Base-by-base conservation (phyloP, 768 basidiomycete species). In the Amanita phalloides region DNA sequence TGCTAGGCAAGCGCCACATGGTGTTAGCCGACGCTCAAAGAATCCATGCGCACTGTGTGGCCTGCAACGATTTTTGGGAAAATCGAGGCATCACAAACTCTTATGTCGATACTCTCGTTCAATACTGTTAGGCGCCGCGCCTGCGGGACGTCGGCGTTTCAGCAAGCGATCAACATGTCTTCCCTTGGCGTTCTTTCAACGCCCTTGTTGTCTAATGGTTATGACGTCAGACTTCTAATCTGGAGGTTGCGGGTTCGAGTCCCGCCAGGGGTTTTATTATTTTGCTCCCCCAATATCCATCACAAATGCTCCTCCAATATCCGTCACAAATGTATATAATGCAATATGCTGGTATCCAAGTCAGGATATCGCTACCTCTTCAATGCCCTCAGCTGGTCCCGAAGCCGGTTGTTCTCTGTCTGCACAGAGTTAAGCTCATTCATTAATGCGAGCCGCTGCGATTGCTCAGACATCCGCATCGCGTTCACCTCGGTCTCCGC, bases 181-280 rank as follows among this genome's bases (percentile, higher is more conserved):
- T n/a, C 37, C 26, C 5, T 28, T 9, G 9, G 20, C 26, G 45
- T 9, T 33, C 17, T 10, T 49, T 28, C 36, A 39, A 35, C 30
- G 84, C 83, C 82, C 84, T 75, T 75, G 79, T 86, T 82, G 84
- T 85, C 82, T 86, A 85, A 86, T 86, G 84, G 84, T 72, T 82
- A 86, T 86, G 84, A 85, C 84, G 84, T 85, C 84, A 86, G 84
- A 86, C 84, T 86, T 86, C 84, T 86, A 82, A 82, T 85, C 83
- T 85, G 83, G 81, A 84, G 84, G 82, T 78, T 86, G 82, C 78
- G 82, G 76, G 84, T 86, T 86, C 84, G 84, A 86, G 74, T 84
- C 84, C 76, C 82, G 79, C 81, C 78, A 76, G 82, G 83, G 82
- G 84, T 81, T 54, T 39, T 52, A 3, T 8, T 45, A 38, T 36